Conservation (phyloP, 2,329 filamentous ascomycete species). For the Penicillium vulpinum region DNA sequence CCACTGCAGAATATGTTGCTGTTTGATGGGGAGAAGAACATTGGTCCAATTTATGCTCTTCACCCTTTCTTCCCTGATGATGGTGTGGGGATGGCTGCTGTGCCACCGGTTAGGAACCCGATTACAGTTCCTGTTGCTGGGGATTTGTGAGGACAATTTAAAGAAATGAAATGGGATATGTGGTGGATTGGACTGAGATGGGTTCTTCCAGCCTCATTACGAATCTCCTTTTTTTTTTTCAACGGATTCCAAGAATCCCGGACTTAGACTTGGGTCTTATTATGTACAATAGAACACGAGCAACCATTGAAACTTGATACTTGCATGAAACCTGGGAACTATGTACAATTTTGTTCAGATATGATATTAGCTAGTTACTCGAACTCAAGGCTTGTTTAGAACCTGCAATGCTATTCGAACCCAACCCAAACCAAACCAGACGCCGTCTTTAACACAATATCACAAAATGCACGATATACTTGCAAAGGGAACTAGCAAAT, state of each 20-base stretch:
- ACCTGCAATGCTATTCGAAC: not conserved
- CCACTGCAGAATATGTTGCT: conserved; percentile 93
- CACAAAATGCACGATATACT: conserved; percentile 4
- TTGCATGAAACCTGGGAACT: not conserved
- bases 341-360: conserved; percentile 4
- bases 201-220: not conserved
- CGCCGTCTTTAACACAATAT: not conserved
- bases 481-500: not conserved
- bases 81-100: conserved; percentile 27
- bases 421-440: not conserved
- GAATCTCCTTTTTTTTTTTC: conserved; percentile 6
- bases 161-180: not conserved
- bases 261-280: not conserved
- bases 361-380: not conserved
- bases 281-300: conserved; percentile 4
- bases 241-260: not conserved
- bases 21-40: conserved; percentile 81
- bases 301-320: not conserved
- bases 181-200: not conserved
- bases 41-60: conserved; percentile 76
- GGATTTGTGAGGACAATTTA: not conserved
- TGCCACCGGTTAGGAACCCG: conserved; percentile 29
- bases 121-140: conserved; percentile 20
- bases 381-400: not conserved
- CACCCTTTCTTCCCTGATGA: conserved; percentile 62